Base-by-base conservation (phyloP, 2,329 filamentous ascomycete genomes). In the Erysiphe neolycopersici region DNA sequence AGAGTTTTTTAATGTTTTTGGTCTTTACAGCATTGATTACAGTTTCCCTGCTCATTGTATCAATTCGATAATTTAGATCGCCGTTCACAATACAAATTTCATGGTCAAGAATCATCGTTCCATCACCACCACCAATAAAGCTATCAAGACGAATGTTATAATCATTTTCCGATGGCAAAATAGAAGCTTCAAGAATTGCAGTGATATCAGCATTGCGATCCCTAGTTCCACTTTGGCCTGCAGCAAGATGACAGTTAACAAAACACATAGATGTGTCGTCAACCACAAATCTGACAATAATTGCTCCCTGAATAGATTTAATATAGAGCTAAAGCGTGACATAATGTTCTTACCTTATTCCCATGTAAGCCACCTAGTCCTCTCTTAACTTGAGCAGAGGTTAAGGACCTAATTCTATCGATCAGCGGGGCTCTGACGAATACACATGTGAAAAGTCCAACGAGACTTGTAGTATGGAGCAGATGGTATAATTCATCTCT, bases 41-140 rank as follows among this genome's bases (percentile, higher is more conserved):
- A 0, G 81, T 84, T 54, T 95, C 83, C 42, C 89, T 80, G 16
- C 83, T 83, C 73, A 95, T 94, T 19, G 85, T 84, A 58, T 98
- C 89, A 54, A 98, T 95, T 48, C 89, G 84, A 59, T 98, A 98
- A 61, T 98, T 98, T 42, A 98, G 68, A 58, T 98, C 89, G 26
- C 89, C 89, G 53, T 95, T 95, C 37, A 95, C 62, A 41, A 98
- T 74, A 58, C 87, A 94, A n/a, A 98, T 78, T 60, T 98, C 89
- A 56, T 98, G 89, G 55, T 98, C 89, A 46, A 95, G 67, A 46
- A 98, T 81, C 77, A 94, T 84, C 36, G 75, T 77, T 6, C 89
- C 89, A 56, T 98, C 89, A 38, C 89, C 89, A n/a, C 89, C 89
- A 22, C 83, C 81, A 6, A 84, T 71, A 55, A 78, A 98, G 49